A percentile compares a stretch with the other conserved stretches of the same genome.
phyloP scores from a whole-genome alignment of 306 rosid genomes.

The Astragalus glycyphyllos region DNA sequence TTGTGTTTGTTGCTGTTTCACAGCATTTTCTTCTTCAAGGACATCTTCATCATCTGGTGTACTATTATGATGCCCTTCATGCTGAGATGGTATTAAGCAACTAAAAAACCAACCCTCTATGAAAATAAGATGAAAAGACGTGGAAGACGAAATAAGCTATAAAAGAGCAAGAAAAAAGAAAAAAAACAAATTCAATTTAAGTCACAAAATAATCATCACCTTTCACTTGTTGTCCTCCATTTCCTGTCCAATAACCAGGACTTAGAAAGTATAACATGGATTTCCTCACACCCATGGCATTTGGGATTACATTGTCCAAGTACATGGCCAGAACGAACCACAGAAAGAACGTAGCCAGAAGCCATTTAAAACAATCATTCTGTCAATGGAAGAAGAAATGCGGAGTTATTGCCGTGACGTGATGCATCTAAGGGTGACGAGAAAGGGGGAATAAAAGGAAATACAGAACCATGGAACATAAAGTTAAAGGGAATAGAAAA shows the following conservation, averaged over 20 bases:
- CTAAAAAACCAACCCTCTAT: conserved; percentile 84
- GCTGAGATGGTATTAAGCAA: conserved; percentile 61
- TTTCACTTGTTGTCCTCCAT: conserved; percentile 73
- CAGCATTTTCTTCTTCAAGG: conserved; percentile 75
- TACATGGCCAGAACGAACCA: conserved; percentile 89
- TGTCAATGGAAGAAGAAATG: conserved; percentile 52
- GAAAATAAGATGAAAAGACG: conserved; percentile 24
- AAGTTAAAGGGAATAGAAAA: conserved; percentile 21
- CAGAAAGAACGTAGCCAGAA: conserved; percentile 66
- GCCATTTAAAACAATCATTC: conserved; percentile 77
- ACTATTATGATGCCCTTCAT: conserved; percentile 52
- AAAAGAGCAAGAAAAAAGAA: conserved; percentile 35
- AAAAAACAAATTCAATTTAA: conserved; percentile 27
- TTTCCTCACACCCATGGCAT: conserved; percentile 87
- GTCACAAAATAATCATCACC: conserved; percentile 51
- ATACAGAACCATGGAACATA: conserved; percentile 27
- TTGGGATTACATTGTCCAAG: conserved; percentile 85
- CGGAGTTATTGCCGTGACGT: conserved; percentile 9
- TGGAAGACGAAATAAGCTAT: conserved; percentile 30
- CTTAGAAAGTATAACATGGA: conserved; percentile 70
- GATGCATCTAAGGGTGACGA: conserved; percentile 21
- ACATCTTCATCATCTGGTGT: conserved; percentile 89
- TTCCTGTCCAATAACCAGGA: conserved; percentile 80
- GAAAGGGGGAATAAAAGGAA: conserved; percentile 18
- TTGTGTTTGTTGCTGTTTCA: conserved; percentile 58